Conservation (phyloP, 2,329 filamentous ascomycete genomes). For the Daldinia sp. region DNA sequence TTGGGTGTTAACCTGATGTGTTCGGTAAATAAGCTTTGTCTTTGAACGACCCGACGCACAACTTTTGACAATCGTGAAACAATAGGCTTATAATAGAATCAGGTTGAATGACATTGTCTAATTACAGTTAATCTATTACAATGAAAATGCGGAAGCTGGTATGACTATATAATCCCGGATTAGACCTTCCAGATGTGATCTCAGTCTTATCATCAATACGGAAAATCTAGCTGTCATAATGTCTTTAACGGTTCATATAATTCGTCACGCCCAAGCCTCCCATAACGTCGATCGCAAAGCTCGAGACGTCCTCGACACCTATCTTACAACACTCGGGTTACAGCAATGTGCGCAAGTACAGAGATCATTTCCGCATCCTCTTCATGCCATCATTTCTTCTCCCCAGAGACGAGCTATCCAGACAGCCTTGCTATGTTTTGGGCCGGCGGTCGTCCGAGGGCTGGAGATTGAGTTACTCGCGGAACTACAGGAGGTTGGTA, state of each 20-base stretch:
- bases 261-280: slow-evolving; percentile 77
- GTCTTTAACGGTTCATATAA: slow-evolving; percentile 64
- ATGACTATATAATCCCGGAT: not conserved
- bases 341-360: slow-evolving; percentile 73
- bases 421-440: slow-evolving; percentile 75
- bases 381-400: slow-evolving; percentile 76
- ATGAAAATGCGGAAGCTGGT: no score
- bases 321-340: slow-evolving; percentile 75
- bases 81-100: no score
- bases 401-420: slow-evolving; percentile 80
- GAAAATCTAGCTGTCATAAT: slow-evolving; percentile 42
- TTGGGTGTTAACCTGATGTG: no score
- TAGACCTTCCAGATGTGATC: not conserved
- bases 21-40: no score
- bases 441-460: slow-evolving; percentile 54
- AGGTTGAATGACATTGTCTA: no score
- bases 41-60: no score
- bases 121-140: no score
- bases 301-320: slow-evolving; percentile 75
- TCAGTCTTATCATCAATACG: no score
- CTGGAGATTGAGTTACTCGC: slow-evolving; percentile 69
- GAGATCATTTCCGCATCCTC: slow-evolving; percentile 65
- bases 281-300: slow-evolving; percentile 72
- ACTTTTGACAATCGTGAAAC: no score
- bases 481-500: slow-evolving; percentile 77